phyloP scores from a whole-genome alignment of 805 yeast genomes.

The Schwanniomyces vanrijiae region DNA sequence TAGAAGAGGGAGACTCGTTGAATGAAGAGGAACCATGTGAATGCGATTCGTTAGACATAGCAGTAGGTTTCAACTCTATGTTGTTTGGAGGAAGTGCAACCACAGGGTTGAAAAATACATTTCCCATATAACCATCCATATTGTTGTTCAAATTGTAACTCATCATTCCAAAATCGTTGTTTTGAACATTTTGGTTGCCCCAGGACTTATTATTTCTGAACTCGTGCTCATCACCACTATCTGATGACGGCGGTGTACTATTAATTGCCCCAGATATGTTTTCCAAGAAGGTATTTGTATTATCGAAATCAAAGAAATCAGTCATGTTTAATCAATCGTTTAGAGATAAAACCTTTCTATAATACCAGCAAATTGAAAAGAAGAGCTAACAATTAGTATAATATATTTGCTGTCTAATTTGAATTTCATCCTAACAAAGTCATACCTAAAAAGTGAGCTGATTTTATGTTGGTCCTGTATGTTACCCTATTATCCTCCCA shows the following conservation, averaged over 20 bases:
- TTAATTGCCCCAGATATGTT: constrained; percentile 24
- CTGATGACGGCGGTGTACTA: constrained; percentile 19
- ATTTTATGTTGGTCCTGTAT: background rate
- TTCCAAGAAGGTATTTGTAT: constrained; percentile 29
- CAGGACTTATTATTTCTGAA: background rate
- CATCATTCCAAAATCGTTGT: constrained; percentile 4
- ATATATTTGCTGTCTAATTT: background rate
- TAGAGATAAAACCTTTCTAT: background rate
- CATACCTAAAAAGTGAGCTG: constrained; percentile 1
- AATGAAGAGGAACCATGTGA: constrained; percentile 15
- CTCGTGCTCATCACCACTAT: constrained; percentile 16
- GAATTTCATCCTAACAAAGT: background rate
- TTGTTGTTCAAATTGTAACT: background rate
- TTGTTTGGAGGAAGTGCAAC: background rate
- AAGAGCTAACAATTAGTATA: background rate
- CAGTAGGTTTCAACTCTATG: constrained; percentile 7
- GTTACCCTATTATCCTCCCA: background rate
- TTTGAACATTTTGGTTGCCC: background rate
- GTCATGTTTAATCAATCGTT: background rate
- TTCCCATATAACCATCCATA: background rate
- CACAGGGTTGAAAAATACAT: constrained; percentile 1
- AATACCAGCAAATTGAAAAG: background rate
- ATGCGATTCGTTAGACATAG: constrained; percentile 15
- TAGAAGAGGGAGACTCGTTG: constrained; percentile 20
- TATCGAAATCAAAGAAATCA: constrained; percentile 23